A percentile compares a stretch with the other conserved stretches of the same genome.
phyloP scores from a whole-genome alignment of 495 filamentous ascomycete genomes.

The Pseudevernia furfuracea region DNA sequence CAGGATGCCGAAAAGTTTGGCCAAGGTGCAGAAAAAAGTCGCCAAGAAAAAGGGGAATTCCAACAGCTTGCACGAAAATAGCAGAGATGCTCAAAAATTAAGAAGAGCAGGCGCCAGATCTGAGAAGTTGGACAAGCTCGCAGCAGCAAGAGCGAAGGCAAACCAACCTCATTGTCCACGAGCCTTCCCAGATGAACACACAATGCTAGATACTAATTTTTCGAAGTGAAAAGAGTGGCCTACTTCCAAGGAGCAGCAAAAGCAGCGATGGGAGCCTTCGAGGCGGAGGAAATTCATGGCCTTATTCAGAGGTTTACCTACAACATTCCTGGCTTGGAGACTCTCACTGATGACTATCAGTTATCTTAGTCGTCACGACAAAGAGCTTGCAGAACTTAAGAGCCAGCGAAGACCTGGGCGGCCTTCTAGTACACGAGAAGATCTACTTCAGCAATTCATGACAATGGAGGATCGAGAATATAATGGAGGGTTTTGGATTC shows the following conservation, averaged over 20 bases:
- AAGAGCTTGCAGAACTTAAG: constrained; percentile 65
- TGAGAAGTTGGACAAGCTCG: constrained; percentile 63
- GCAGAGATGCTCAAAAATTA: constrained; percentile 67
- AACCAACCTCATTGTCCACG: constrained; percentile 59
- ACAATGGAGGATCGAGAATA: constrained; percentile 70
- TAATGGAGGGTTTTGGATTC: constrained; percentile 71
- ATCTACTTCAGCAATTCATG: constrained; percentile 63
- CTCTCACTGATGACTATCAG: constrained; percentile 34
- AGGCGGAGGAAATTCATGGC: constrained; percentile 49
- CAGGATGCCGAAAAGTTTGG: constrained; percentile 66
- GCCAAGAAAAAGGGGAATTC: constrained; percentile 67
- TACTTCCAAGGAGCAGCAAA: constrained; percentile 61
- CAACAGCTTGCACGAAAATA: constrained; percentile 71
- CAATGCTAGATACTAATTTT: not conserved
- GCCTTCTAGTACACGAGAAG: constrained; percentile 68
- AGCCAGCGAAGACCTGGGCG: constrained; percentile 72
- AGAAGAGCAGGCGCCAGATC: constrained; percentile 66
- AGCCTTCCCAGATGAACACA: constrained; percentile 11
- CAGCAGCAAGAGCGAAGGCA: constrained; percentile 52
- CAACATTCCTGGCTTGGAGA: not conserved
- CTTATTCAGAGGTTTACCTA: constrained; percentile 53
- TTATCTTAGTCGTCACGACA: constrained; percentile 69
- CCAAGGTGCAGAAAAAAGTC: constrained; percentile 79
- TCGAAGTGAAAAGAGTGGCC: constrained; percentile 59
- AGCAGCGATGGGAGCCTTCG: constrained; percentile 47